phyloP scores from a whole-genome alignment of 2,329 filamentous ascomycete species.

The Penicillium paneum region DNA sequence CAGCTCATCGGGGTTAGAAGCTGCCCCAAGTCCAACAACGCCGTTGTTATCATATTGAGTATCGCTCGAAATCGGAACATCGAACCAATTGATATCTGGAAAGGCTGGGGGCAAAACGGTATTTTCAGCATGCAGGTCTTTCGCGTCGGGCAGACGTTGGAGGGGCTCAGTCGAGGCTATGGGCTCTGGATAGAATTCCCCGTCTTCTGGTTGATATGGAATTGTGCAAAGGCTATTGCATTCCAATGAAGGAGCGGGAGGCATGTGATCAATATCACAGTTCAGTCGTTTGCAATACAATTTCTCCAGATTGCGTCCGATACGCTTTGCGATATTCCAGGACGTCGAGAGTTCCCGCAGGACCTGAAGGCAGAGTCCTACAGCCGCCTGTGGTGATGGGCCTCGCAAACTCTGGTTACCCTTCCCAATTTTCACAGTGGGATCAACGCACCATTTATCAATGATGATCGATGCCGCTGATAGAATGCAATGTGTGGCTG shows the following conservation, averaged over 20 bases:
- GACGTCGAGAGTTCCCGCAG: constrained; percentile 21
- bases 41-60: not conserved
- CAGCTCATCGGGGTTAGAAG: constrained; percentile 10
- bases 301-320: constrained; percentile 21
- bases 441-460: constrained; percentile 14
- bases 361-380: constrained; percentile 18
- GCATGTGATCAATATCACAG: constrained; percentile 14
- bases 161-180: not conserved
- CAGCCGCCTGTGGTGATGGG: constrained; percentile 14
- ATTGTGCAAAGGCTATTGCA: not conserved
- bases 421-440: not conserved
- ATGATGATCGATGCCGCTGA: constrained; percentile 33
- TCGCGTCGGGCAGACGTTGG: not conserved
- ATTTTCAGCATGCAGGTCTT: constrained; percentile 1
- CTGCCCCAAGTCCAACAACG: not conserved
- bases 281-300: constrained; percentile 14
- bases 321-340: constrained; percentile 24
- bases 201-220: not conserved
- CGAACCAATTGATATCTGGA: constrained; percentile 1
- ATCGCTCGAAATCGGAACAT: not conserved
- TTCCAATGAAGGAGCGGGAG: not conserved
- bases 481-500: constrained; percentile 37
- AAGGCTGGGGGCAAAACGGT: not conserved
- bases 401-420: not conserved
- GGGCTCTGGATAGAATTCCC: not conserved